Evolutionary conservation across 768 basidiomycete species (phyloP).

Genomic region (Psilocybe cubensis): DNA sequence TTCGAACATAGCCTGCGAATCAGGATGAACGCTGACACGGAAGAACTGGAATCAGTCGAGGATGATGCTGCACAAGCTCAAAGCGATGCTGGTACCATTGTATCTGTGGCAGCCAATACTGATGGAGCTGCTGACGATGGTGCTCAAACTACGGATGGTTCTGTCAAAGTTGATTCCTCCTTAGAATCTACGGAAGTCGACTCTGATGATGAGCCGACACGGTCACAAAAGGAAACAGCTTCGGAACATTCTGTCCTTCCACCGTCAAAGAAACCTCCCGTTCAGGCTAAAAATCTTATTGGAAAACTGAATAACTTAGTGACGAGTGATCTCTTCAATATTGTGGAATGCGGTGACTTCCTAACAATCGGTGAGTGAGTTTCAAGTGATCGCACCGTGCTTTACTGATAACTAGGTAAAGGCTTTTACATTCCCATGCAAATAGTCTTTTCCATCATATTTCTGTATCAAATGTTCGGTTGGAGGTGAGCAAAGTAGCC

Average conservation of each 20-base stretch:
- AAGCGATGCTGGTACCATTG: no score
- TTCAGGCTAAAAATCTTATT: constrained; percentile 45
- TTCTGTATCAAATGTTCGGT: constrained; percentile 48
- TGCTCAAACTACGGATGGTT: no score
- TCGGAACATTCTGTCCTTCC: neutral
- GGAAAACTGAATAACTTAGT: constrained; percentile 72
- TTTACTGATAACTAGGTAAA: no score
- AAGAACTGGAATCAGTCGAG: neutral
- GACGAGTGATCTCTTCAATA: constrained; percentile 30
- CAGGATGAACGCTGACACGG: constrained; percentile 55
- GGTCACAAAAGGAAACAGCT: neutral
- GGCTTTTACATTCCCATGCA: neutral
- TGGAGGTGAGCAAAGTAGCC: constrained; percentile 39
- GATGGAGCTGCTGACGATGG: no score
- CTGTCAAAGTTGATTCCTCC: no score
- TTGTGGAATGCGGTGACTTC: constrained; percentile 26
- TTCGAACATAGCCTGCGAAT: constrained; percentile 59
- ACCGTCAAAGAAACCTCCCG: neutral
- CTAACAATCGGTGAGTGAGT: constrained; percentile 10
- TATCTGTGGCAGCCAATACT: no score
- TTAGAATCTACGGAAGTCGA: no score
- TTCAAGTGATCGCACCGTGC: neutral
- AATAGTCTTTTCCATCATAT: constrained; percentile 26
- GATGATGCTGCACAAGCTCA: neutral
- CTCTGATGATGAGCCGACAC: no score